These are phyloP conservation scores for Metschnikowia santaceciliae DNA, from an alignment of 805 yeast species.

Conservation along the genomic window DNA sequence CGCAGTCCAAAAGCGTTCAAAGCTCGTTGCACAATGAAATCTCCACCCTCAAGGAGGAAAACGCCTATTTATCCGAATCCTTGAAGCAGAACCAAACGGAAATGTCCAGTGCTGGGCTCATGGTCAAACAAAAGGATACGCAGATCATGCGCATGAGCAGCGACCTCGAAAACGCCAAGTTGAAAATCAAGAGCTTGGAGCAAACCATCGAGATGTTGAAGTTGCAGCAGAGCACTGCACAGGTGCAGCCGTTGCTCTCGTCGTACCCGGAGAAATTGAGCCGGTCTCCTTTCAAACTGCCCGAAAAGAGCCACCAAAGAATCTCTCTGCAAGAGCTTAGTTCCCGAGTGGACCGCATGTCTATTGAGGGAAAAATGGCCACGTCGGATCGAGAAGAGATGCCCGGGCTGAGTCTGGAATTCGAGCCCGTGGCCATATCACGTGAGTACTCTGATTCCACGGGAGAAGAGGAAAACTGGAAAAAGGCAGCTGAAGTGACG, in stretches of 20 bases:
- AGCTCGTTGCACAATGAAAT: constrained; percentile 23
- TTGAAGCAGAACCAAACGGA: constrained; percentile 18
- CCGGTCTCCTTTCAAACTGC: constrained; percentile 16
- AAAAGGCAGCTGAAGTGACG: constrained; percentile 85
- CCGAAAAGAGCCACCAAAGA: constrained; percentile 13
- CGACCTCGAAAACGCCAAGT: constrained; percentile 57
- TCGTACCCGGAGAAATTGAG: background rate
- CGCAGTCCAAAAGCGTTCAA: constrained; percentile 22
- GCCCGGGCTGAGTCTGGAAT: background rate
- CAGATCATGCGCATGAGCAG: constrained; percentile 57
- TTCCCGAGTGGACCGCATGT: constrained; percentile 37
- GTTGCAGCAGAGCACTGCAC: constrained; percentile 21
- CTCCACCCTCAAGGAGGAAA: constrained; percentile 28
- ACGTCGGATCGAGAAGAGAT: background rate
- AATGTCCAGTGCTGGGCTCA: constrained; percentile 46
- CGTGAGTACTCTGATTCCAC: background rate
- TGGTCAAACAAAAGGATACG: constrained; percentile 64
- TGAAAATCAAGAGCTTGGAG: constrained; percentile 52
- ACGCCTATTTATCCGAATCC: constrained; percentile 3
- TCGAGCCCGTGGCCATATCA: background rate
- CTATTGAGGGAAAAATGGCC: constrained; percentile 27
- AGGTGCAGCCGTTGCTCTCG: constrained; percentile 6
- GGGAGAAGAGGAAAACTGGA: constrained; percentile 69
- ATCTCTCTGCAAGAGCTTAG: constrained; percentile 36
- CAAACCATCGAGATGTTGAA: constrained; percentile 34